Evolutionary conservation across 345 rosid genomes (phyloP).

Genomic region (Citrus australasica): DNA sequence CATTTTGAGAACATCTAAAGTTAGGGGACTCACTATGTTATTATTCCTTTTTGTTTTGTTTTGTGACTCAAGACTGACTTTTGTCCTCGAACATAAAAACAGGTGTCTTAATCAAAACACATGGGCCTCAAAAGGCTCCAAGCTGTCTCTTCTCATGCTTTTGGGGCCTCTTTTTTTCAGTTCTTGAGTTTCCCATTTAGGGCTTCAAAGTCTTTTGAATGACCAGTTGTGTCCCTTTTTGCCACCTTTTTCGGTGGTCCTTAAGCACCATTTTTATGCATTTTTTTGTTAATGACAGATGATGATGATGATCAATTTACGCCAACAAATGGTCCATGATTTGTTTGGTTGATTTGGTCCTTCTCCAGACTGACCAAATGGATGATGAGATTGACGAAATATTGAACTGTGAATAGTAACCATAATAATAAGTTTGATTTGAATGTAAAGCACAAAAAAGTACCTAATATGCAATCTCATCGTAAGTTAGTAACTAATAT

Average conservation of each 20-base stretch:
- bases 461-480: not conserved
- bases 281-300: slow-evolving; percentile 1
- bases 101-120: not conserved
- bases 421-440: not conserved
- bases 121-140: slow-evolving; percentile 22
- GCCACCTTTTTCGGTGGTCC: slow-evolving; percentile 18
- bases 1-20: not conserved
- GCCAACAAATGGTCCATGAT: slow-evolving; percentile 11
- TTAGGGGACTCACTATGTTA: not conserved
- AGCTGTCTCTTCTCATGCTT: slow-evolving; percentile 13
- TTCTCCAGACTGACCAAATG: not conserved
- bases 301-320: not conserved
- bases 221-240: slow-evolving; percentile 10
- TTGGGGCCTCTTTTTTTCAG: not conserved
- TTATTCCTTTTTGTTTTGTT: not conserved
- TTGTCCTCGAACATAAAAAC: slow-evolving; percentile 1
- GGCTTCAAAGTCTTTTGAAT: not conserved
- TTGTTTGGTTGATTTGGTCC: not conserved
- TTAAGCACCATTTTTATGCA: not conserved
- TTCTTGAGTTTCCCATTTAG: not conserved
- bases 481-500: no score
- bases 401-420: not conserved
- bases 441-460: not conserved
- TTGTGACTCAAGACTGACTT: slow-evolving; percentile 10
- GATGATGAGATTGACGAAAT: not conserved